phyloP scores from a whole-genome alignment of 2,329 filamentous ascomycete species.

The Scolecobasidium constrictum region DNA sequence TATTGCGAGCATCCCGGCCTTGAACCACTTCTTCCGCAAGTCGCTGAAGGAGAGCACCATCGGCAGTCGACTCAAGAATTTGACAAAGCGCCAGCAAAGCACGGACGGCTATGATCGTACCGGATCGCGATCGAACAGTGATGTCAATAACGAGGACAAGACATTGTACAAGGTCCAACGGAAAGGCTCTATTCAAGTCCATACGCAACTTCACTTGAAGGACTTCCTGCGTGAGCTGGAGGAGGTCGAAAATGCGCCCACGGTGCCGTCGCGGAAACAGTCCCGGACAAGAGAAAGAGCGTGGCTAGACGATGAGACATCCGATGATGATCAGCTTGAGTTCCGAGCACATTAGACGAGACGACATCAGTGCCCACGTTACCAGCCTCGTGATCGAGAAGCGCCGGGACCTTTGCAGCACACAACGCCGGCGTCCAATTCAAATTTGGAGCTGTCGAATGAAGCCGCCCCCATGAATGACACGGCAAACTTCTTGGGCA shows the following conservation, averaged over 20 bases:
- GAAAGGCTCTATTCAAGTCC: not conserved
- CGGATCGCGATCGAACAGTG: not conserved
- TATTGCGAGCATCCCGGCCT: slow-evolving; percentile 8
- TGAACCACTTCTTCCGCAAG: slow-evolving; percentile 4
- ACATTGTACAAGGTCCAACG: not conserved
- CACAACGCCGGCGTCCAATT: too few species aligned
- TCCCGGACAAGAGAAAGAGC: not conserved
- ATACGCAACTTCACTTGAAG: not conserved
- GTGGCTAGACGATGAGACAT: not conserved
- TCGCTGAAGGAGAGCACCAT: not conserved
- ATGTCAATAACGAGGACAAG: not conserved
- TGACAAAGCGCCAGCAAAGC: not conserved
- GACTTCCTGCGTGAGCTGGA: not conserved
- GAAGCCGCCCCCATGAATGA: too few species aligned
- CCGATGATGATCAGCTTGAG: not conserved
- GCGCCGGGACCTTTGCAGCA: too few species aligned
- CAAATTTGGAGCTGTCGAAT: too few species aligned
- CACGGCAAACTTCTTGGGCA: too few species aligned
- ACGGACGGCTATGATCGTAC: not conserved
- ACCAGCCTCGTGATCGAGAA: too few species aligned
- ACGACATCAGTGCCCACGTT: not conserved
- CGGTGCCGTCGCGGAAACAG: not conserved
- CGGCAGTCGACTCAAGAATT: not conserved
- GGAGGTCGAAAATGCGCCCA: not conserved
- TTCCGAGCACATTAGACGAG: too few species aligned